Evolutionary conservation across 2,329 filamentous ascomycete species (phyloP).

Genomic region (Pseudogymnoascus sp.): DNA sequence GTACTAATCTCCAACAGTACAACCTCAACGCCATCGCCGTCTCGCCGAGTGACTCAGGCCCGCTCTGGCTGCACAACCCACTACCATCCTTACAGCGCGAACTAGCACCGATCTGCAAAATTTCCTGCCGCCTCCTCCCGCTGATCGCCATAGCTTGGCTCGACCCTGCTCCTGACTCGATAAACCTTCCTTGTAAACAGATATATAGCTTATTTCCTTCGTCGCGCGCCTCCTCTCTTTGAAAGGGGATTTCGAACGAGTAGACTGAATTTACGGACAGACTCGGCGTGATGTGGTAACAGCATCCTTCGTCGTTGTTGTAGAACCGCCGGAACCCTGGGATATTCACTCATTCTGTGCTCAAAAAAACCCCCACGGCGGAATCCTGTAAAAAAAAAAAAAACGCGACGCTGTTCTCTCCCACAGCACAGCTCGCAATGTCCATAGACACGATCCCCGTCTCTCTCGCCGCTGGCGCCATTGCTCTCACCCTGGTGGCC

Average conservation of each 20-base stretch:
- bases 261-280: background rate
- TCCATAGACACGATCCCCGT: background rate
- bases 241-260: background rate
- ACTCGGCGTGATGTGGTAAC: background rate
- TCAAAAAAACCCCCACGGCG: background rate
- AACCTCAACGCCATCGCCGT: background rate
- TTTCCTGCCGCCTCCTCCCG: constrained; percentile 1
- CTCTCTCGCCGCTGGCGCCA: constrained; percentile 18
- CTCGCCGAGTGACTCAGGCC: constrained; percentile 3
- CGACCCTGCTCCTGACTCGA: background rate
- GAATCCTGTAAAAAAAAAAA: background rate
- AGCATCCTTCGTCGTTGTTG: background rate
- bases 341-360: background rate
- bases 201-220: background rate
- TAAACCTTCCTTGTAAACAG: background rate
- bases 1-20: background rate
- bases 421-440: background rate
- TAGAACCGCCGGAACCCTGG: background rate
- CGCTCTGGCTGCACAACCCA: background rate
- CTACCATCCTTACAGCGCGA: background rate
- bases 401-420: background rate
- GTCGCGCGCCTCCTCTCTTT: background rate
- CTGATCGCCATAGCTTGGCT: background rate
- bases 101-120: background rate
- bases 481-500: constrained; percentile 28